A percentile compares a stretch with the other conserved stretches of the same genome.
Evolutionary conservation across 1,139 yeast genomes (phyloP).

Genomic region (Petasospora rhodanensis): DNA sequence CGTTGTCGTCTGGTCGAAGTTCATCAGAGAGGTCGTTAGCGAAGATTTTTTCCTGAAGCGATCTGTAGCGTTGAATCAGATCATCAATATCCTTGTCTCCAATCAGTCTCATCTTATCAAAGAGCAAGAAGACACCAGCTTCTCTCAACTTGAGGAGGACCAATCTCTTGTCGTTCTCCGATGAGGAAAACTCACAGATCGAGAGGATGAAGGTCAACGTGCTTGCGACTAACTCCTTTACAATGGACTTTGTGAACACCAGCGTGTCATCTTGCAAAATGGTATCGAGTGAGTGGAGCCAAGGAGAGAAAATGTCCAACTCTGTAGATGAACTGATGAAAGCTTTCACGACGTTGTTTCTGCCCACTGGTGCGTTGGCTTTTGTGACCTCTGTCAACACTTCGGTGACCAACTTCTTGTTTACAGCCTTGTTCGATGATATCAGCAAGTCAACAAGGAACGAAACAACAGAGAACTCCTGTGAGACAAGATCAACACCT

Average conservation of each 20-base stretch:
- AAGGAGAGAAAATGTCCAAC: conserved; percentile 49
- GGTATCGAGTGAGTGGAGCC: conserved; percentile 59
- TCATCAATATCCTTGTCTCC: conserved; percentile 53
- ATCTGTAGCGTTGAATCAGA: conserved; percentile 53
- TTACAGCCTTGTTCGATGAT: conserved; percentile 48
- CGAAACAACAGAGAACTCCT: conserved; percentile 38
- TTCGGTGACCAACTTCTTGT: conserved; percentile 69
- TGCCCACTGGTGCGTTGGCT: conserved; percentile 43
- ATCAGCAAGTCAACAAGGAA: conserved; percentile 41
- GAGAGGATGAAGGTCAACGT: conserved; percentile 66
- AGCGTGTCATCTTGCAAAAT: conserved; percentile 67
- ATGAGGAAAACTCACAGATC: conserved; percentile 55
- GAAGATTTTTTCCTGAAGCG: conserved; percentile 12
- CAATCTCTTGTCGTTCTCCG: conserved; percentile 39
- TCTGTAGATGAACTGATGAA: conserved; percentile 50
- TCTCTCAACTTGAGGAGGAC: conserved; percentile 59
- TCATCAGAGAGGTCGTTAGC: conserved; percentile 19
- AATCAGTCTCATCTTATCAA: conserved; percentile 46
- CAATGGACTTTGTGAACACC: conserved; percentile 61
- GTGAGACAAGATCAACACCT: conserved; percentile 46
- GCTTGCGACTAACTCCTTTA: conserved; percentile 65
- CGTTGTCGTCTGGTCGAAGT: conserved; percentile 15
- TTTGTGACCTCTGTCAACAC: conserved; percentile 45
- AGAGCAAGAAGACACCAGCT: conserved; percentile 59
- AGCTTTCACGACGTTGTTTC: conserved; percentile 52